These are phyloP conservation scores for Zizania latifolia DNA, from an alignment of 176 grass and related monocot genomes.

Conservation along the genomic window DNA sequence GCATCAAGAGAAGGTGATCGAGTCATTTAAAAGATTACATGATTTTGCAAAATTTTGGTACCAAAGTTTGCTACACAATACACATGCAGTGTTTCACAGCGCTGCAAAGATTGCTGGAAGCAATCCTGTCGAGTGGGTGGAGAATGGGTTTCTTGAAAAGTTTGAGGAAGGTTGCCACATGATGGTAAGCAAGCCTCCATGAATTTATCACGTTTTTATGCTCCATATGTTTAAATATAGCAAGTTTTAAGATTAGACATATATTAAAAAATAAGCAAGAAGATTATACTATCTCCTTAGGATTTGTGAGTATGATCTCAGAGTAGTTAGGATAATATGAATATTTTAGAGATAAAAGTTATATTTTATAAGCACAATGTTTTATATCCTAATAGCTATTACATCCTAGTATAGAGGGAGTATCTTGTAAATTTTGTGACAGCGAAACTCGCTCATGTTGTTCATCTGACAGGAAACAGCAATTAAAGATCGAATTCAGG, in stretches of 20 bases:
- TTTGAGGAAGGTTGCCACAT: conserved; percentile 93
- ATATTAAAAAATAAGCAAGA: no score
- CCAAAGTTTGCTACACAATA: background rate
- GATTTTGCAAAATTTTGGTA: background rate
- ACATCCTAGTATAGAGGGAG: no score
- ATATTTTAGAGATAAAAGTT: no score
- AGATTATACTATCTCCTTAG: no score
- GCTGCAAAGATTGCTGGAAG: conserved; percentile 45
- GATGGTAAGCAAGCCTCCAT: conserved; percentile 50
- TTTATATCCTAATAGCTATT: no score
- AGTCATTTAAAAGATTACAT: background rate
- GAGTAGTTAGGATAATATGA: no score
- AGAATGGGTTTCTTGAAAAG: conserved; percentile 88
- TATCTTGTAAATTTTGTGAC: no score
- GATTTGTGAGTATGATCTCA: no score
- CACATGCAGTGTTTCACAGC: conserved; percentile 27
- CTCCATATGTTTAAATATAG: no score
- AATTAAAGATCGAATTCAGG: conserved; percentile 62
- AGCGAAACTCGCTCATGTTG: no score
- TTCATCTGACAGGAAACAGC: conserved; percentile 48
- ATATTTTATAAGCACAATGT: no score
- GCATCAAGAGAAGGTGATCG: conserved; percentile 72
- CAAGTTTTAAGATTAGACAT: no score
- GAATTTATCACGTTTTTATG: background rate
- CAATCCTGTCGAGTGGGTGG: conserved; percentile 83